phyloP scores from a whole-genome alignment of 1,139 yeast genomes.

The Taphrina pruni region DNA sequence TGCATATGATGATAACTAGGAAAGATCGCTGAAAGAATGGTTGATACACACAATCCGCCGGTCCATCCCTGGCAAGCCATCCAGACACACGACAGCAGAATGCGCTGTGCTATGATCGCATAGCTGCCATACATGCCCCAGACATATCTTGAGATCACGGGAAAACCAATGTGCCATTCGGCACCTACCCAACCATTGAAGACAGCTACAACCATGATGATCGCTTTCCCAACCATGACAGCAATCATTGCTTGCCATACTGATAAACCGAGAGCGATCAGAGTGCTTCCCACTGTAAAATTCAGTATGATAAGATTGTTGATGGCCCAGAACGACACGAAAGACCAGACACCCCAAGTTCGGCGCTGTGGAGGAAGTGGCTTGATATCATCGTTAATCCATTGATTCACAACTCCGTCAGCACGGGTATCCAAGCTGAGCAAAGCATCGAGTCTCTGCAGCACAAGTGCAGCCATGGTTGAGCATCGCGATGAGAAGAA shows the following conservation, averaged over 20 bases:
- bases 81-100: constrained; percentile 49
- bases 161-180: constrained; percentile 49
- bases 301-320: constrained; percentile 18
- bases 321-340: constrained; percentile 40
- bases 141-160: constrained; percentile 48
- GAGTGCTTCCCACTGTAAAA: constrained; percentile 24
- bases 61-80: constrained; percentile 48
- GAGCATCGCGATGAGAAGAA: background rate
- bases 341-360: constrained; percentile 57
- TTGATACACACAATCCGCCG: constrained; percentile 45
- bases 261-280: constrained; percentile 36
- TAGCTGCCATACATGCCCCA: constrained; percentile 50
- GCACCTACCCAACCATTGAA: constrained; percentile 51
- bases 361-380: constrained; percentile 69
- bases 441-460: background rate
- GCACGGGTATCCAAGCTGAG: background rate
- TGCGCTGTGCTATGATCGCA: constrained; percentile 48
- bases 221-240: constrained; percentile 44
- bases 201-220: constrained; percentile 46
- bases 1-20: constrained; percentile 44
- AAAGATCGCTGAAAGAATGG: constrained; percentile 45
- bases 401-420: background rate
- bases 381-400: constrained; percentile 64
- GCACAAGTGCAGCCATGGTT: background rate
- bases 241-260: constrained; percentile 43